Conservation (phyloP, 768 basidiomycete genomes). For the Pleurotus salmoneostramineus region DNA sequence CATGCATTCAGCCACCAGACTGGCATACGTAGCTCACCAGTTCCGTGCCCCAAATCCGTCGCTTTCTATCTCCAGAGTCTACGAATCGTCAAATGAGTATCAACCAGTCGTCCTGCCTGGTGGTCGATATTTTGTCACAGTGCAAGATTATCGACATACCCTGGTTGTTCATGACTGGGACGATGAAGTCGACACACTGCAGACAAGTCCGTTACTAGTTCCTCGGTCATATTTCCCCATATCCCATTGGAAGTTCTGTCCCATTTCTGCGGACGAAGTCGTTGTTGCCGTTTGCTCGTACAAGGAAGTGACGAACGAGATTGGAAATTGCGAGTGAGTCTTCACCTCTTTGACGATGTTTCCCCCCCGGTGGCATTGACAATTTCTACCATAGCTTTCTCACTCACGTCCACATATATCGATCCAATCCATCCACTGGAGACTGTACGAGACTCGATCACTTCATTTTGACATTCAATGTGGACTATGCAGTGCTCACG, state of each 20-base stretch:
- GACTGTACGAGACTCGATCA: background rate
- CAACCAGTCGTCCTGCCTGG: background rate
- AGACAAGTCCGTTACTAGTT: too few relatives aligned
- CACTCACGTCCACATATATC: background rate
- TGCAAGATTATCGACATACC: background rate
- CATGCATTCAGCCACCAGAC: background rate
- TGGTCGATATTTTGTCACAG: background rate
- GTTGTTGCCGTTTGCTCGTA: background rate
- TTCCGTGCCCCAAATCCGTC: background rate
- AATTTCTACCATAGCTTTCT: background rate
- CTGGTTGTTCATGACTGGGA: background rate
- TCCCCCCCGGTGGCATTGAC: background rate
- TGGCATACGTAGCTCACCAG: background rate
- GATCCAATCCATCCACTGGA: background rate
- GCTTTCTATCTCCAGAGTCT: background rate
- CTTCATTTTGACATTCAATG: background rate
- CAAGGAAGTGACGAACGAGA: background rate
- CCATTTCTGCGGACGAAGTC: background rate
- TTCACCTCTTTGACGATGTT: background rate
- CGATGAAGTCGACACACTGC: too few relatives aligned
- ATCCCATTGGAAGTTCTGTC: background rate
- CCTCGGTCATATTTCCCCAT: too few relatives aligned
- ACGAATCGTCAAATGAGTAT: background rate
- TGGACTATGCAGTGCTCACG: background rate
- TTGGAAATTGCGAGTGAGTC: background rate